A percentile compares a stretch with the other conserved stretches of the same genome.
Conservation (phyloP, 495 filamentous ascomycete genomes). For the Amorphotheca resinae region DNA sequence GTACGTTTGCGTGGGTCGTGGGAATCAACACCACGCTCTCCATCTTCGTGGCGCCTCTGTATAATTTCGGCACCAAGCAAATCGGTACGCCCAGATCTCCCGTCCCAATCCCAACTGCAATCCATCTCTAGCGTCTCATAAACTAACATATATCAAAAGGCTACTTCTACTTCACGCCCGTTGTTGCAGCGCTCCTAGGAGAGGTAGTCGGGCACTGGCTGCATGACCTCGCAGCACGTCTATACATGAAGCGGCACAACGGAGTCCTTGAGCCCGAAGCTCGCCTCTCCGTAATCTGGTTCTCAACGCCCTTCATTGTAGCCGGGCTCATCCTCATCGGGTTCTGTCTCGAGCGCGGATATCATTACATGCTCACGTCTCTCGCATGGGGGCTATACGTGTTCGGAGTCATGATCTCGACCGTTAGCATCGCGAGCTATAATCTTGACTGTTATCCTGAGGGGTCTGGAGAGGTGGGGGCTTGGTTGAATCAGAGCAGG, state of each 20-base stretch:
- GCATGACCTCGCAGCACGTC: conserved; percentile 23
- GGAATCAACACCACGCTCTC: conserved; percentile 31
- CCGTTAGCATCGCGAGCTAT: conserved; percentile 20
- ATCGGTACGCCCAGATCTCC: conserved; percentile 7
- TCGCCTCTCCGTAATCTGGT: conserved; percentile 21
- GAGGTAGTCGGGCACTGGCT: conserved; percentile 28
- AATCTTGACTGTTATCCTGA: conserved; percentile 25
- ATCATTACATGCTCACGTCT: conserved; percentile 23
- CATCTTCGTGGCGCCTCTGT: conserved; percentile 26
- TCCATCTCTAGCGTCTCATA: background rate
- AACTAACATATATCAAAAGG: conserved; percentile 5
- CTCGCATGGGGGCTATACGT: conserved; percentile 20
- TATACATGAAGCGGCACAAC: conserved; percentile 12
- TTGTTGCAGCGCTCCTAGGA: conserved; percentile 23
- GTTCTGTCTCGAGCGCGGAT: conserved; percentile 18
- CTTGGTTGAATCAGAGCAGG: conserved; percentile 18
- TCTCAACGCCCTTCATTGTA: conserved; percentile 19
- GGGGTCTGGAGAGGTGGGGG: conserved; percentile 19
- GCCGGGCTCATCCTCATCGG: conserved; percentile 22
- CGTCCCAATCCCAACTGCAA: background rate
- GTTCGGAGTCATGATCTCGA: conserved; percentile 23
- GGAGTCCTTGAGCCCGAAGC: conserved; percentile 24
- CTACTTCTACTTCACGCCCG: conserved; percentile 26
- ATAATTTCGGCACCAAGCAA: conserved; percentile 19
- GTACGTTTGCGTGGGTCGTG: conserved; percentile 30